These are phyloP conservation scores for Thymus quinquecostatus DNA, from an alignment of 257 asterid genomes.

Conservation along the genomic window DNA sequence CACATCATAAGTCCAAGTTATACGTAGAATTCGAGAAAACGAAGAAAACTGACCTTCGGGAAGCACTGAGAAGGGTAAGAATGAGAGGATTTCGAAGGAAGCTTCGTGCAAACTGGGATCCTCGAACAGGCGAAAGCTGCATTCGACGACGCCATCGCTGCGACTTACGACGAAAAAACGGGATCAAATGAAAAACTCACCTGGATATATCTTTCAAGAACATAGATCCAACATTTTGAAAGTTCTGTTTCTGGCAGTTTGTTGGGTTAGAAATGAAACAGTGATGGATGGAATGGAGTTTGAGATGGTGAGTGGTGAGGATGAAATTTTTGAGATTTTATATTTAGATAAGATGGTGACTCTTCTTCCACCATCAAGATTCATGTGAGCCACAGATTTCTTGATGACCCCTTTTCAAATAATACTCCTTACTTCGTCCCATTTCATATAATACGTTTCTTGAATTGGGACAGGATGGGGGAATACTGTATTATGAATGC, in stretches of 20 bases:
- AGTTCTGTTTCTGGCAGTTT: not conserved
- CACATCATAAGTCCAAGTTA: not conserved
- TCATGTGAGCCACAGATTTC: constrained; percentile 50
- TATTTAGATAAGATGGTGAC: constrained; percentile 65
- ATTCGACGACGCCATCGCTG: constrained; percentile 79
- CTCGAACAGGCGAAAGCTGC: constrained; percentile 92
- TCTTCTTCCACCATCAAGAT: constrained; percentile 17
- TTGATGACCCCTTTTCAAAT: constrained; percentile 16
- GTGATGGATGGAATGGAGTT: constrained; percentile 46
- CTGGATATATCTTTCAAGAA: constrained; percentile 27
- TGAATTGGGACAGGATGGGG: too few relatives aligned
- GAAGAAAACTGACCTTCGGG: constrained; percentile 58
- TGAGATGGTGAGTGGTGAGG: constrained; percentile 58
- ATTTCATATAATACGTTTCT: too few relatives aligned
- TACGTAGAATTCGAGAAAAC: not conserved
- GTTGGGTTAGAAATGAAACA: constrained; percentile 17
- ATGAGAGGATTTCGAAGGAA: constrained; percentile 55
- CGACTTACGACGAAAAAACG: constrained; percentile 33
- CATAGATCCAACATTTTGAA: not conserved
- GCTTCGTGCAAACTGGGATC: constrained; percentile 65
- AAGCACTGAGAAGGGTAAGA: constrained; percentile 66
- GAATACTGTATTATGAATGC: too few relatives aligned
- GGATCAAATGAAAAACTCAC: constrained; percentile 10
- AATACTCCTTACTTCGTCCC: too few relatives aligned
- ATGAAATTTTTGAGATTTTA: constrained; percentile 35